Base-by-base conservation (phyloP, 345 rosid genomes). In the Camelina neglecta region DNA sequence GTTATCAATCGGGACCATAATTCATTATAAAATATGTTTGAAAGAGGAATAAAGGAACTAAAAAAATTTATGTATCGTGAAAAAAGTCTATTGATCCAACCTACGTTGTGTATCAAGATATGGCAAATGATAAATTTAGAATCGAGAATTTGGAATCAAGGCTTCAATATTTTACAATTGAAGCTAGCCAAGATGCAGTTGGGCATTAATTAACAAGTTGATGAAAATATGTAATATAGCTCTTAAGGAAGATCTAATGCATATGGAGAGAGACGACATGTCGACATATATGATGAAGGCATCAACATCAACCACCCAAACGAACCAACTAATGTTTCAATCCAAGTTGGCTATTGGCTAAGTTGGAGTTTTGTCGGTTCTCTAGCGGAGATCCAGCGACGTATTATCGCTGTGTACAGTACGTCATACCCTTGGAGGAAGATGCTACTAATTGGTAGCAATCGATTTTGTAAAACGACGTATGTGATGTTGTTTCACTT, bases 341-440 rank as follows among this genome's bases (percentile, higher is more conserved):
- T 47, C 50, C 50, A 15, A 47, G 20, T 47, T 47, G 51, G 51
- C 51, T 47, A 47, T 47, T 47, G 51, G 51, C 51, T 47, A 47
- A 47, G 51, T 47, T 47, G 51, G 51, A 45, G 49, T 45, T 45
- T 45, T 18, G 16, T 12, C 7, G 49, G 49, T 13, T 45, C 16
- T 45, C 15, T 15, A 4, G 15, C 18, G 18, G 18, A 44, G 16
- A 12, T 44, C 49, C 7, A 44, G 16, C 49, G 16, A n/a, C 49
- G 31, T 29, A 29, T 29, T 26, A 26, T 13, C 49, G 15, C 49
- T 15, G n/a, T 12, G 16, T 44, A 44, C 16, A 13, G 16, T 12
- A 4, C 49, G 16, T 38, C 49, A 13, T 44, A 5, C 50, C 50
- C 50, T 45, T 15, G 18, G 7, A 15, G 18, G 50, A 15, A 7